Evolutionary conservation across 2,329 filamentous ascomycete species (phyloP), one percentile per base, ranked within the genome.

Genomic region (Lasiodiplodia sp.): DNA sequence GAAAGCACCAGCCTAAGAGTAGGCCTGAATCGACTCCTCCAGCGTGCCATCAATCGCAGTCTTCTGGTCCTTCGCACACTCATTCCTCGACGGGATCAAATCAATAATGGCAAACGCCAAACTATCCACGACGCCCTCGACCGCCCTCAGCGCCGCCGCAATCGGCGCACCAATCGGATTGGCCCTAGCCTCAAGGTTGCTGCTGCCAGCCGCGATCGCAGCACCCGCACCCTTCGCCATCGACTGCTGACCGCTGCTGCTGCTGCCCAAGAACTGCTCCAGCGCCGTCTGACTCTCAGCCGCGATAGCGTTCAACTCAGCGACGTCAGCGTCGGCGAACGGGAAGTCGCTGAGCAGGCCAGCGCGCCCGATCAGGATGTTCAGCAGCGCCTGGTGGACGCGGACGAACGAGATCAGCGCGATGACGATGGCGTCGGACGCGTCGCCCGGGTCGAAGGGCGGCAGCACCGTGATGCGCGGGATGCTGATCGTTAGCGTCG

Each of bases 351-450:
- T 34, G 3, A 71, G 56, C 18, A 71, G 47, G 0, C 67, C 69
- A 31, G 69, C 28, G 1, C 67, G 70, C 7, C 70, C 70, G 38
- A 71, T 70, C 4, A 71, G 28, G 25, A 71, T 71, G 49, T 67
- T 56, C 16, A 71, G 67, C 6, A 71, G 55, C 5, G 69, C 70
- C 66, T 71, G 70, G 34, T 71, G 70, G 3, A 70, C 68, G 28
- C 66, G 47, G 10, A 70, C 69, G 31, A 71, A 71, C 31, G 66
- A 64, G 23, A 69, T 49, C 23, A 68, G 66, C 2, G 70, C 69
- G 28, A 68, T 47, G 16, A 71, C 64, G n/a, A 71, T 56, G 37
- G 70, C 68, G 23, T 71, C 64, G 16, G 68, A 60, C 4, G 62
- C 66, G 14, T 40, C 44, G 28, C 63, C 63, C 6, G 60, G 65